A percentile compares a stretch with the other conserved stretches of the same genome.
These are phyloP conservation scores for Royoungia palumana DNA, from an alignment of 768 basidiomycete species.

Conservation along the genomic window DNA sequence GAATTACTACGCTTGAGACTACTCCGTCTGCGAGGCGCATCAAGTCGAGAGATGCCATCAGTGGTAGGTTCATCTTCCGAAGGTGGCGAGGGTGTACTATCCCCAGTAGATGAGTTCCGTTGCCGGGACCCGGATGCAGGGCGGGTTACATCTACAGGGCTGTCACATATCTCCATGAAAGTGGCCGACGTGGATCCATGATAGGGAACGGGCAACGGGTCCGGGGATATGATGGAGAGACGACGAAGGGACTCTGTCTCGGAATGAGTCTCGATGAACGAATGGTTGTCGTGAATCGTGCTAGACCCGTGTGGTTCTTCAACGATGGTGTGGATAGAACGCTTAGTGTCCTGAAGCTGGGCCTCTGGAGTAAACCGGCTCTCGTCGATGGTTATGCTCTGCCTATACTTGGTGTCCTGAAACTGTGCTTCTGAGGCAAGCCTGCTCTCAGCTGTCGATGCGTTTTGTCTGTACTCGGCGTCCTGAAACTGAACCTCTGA, in stretches of 20 bases:
- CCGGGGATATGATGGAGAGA: conserved; percentile 38
- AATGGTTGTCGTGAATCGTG: conserved; percentile 13
- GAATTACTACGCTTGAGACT: conserved; percentile 58
- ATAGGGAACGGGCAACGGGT: conserved; percentile 46
- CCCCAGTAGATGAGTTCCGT: conserved; percentile 13
- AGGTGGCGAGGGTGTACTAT: conserved; percentile 26
- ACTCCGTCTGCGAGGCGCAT: conserved; percentile 51
- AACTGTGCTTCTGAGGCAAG: too few species aligned
- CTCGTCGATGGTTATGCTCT: conserved; percentile 7
- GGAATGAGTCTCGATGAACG: conserved; percentile 16
- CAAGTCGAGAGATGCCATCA: conserved; percentile 30
- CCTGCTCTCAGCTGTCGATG: too few species aligned
- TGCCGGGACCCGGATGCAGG: conserved; percentile 15
- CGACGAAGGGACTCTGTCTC: conserved; percentile 22
- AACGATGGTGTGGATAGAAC: conserved; percentile 27
- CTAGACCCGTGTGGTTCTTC: conserved; percentile 27
- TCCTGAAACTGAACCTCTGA: too few species aligned
- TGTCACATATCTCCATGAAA: conserved; percentile 34
- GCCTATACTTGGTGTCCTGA: conserved; percentile 1
- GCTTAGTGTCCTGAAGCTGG: conserved; percentile 21
- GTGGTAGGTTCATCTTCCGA: conserved; percentile 34
- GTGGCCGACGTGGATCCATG: conserved; percentile 34
- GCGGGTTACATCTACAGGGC: conserved; percentile 23
- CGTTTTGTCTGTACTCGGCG: too few species aligned
- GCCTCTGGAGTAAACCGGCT: conserved; percentile 13